Conservation (phyloP, 208 protist species). For the Crithidia brevicula region DNA sequence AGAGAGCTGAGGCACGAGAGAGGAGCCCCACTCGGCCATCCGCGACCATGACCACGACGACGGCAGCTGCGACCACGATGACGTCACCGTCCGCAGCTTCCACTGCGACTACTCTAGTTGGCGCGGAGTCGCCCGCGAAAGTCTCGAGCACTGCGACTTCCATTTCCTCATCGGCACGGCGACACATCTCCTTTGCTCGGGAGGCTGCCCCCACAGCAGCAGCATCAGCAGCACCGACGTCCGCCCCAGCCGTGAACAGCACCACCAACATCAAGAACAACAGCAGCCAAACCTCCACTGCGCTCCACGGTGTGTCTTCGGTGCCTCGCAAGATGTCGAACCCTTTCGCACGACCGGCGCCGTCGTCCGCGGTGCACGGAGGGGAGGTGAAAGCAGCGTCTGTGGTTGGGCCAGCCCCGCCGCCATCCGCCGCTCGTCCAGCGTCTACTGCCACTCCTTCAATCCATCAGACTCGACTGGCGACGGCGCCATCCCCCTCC, state of each 20-base stretch:
- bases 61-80: not conserved
- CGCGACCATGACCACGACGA: not conserved
- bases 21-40: not conserved
- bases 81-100: slow-evolving; percentile 10
- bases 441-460: not conserved
- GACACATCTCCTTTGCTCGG: slow-evolving; percentile 34
- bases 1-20: not conserved
- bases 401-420: too few relatives aligned
- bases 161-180: too few relatives aligned
- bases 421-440: slow-evolving; percentile 1
- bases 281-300: not conserved
- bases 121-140: too few relatives aligned
- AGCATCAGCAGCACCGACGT: slow-evolving; percentile 1
- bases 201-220: not conserved
- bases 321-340: slow-evolving; percentile 35
- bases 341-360: slow-evolving; percentile 57
- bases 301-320: not conserved
- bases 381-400: too few relatives aligned
- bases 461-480: not conserved
- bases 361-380: too few relatives aligned
- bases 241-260: not conserved
- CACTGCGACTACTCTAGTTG: slow-evolving; percentile 10
- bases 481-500: not conserved
- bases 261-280: not conserved
- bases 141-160: too few relatives aligned